Percentiles rank a stretch among this genome's conserved stretches.
phyloP scores from a whole-genome alignment of 1,139 yeast genomes.

The Hansenula sp. region DNA sequence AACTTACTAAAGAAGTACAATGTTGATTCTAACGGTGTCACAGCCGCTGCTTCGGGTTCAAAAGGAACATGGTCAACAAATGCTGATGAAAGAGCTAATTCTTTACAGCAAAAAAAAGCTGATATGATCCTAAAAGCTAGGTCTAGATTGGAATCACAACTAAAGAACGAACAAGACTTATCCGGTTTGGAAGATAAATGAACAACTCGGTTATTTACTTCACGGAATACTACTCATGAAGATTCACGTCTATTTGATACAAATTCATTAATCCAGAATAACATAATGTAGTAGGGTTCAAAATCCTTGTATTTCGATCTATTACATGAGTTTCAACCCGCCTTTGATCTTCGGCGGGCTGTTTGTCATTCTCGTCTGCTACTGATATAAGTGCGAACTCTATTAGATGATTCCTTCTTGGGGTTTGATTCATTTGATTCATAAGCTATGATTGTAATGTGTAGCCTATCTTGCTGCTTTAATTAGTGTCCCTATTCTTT shows the following conservation, averaged over 20 bases:
- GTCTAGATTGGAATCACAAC: conserved; percentile 31
- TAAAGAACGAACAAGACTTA: conserved; percentile 22
- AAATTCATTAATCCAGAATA: too few relatives aligned
- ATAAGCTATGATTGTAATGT: too few relatives aligned
- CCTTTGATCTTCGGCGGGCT: background rate
- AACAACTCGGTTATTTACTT: too few relatives aligned
- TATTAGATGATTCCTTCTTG: too few relatives aligned
- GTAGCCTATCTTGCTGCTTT: too few relatives aligned
- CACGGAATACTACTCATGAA: too few relatives aligned
- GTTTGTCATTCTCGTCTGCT: conserved; percentile 5
- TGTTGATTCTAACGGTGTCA: conserved; percentile 10
- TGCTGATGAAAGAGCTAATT: conserved; percentile 35
- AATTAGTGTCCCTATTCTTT: too few relatives aligned
- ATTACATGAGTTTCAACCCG: conserved; percentile 3
- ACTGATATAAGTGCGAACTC: too few relatives aligned
- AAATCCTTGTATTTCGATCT: too few relatives aligned
- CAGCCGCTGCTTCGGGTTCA: conserved; percentile 1
- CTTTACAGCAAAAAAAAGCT: conserved; percentile 42
- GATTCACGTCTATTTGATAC: too few relatives aligned
- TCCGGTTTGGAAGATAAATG: conserved; percentile 5
- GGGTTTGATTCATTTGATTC: too few relatives aligned
- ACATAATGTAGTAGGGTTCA: too few relatives aligned
- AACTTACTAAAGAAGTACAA: conserved; percentile 22
- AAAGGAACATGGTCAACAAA: conserved; percentile 31
- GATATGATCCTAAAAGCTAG: conserved; percentile 51